Base-by-base conservation (phyloP, 176 grass and related monocot genomes). In the Musa itinerans region DNA sequence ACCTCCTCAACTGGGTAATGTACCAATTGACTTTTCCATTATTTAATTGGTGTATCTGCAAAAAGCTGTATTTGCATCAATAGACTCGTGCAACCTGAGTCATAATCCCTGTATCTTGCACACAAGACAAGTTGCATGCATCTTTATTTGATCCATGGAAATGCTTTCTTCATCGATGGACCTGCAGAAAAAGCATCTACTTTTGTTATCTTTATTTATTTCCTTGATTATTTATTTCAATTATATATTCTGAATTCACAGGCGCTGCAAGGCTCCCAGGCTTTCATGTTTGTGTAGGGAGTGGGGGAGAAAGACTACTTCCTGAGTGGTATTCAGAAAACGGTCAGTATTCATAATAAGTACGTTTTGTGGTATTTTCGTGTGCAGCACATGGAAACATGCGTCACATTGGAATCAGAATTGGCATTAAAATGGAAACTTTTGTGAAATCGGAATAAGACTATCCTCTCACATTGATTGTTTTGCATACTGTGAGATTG, bases 311-410 rank as follows among this genome's bases (percentile, higher is more conserved):
- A 83, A 90, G 48, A 72, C 81, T 85, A 74, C 79, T 91, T 86
- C 94, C 94, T 76, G 90, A 97, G 24, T 97, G 94, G 94, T 97
- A 97, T 20, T 14, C 86, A 22, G 84, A 97, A 72, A 93, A 93
- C 84, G 90, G 94, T 97, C 68, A 52, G 52, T 9, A 23, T 53
- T n/a, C 54, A 2, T 52, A 11, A 21, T 6, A 51, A n/a, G 21
- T 20, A 51, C 9, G 9, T 10, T 63, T 20, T 10, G 20, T 25
- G 20, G 10, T 65, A 65, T 23, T 9, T 65, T 65, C 24, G 63
- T 27, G 21, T 26, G 5, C 5, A 11, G 23, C 3, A 65, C 10
- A 14, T 2, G 26, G 2, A 65, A 5, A 65, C 10, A 43, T 43
- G 34, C 6, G 34, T 43, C 34, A 43, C 34, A 43, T 43, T 43